A percentile compares a stretch with the other conserved stretches of the same genome.
These are phyloP conservation scores for Leptographium radiaticola DNA, from an alignment of 2,329 filamentous ascomycete species.

Conservation along the genomic window DNA sequence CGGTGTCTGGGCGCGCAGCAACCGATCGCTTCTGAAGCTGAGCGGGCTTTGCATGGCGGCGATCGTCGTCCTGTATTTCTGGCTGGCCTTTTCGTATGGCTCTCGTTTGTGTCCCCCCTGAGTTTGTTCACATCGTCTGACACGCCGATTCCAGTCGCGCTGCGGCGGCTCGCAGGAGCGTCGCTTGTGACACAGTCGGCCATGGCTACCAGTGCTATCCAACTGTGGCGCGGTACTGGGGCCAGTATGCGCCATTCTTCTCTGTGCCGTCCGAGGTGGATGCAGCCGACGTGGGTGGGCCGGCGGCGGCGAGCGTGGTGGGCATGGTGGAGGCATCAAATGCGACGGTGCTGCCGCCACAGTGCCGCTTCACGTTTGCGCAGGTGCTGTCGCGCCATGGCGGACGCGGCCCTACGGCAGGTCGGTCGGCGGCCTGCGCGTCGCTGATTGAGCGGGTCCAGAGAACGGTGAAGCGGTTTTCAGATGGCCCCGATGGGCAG, in stretches of 20 bases:
- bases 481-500: constrained; percentile 43
- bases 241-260: constrained; percentile 81
- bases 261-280: constrained; percentile 55
- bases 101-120: neutral
- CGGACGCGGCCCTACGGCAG: constrained; percentile 62
- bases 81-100: constrained; percentile 14
- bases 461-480: constrained; percentile 21
- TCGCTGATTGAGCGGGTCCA: constrained; percentile 55
- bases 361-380: constrained; percentile 67
- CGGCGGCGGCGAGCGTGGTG: neutral
- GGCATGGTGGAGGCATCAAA: neutral
- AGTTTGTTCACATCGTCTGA: neutral
- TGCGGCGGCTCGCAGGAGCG: neutral
- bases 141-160: neutral
- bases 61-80: constrained; percentile 13
- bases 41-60: constrained; percentile 12
- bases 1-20: constrained; percentile 1
- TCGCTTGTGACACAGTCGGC: constrained; percentile 36
- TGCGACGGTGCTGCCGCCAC: constrained; percentile 38
- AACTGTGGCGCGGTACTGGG: constrained; percentile 58
- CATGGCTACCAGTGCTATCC: constrained; percentile 50
- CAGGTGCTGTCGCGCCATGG: constrained; percentile 77
- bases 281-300: neutral
- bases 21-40: constrained; percentile 11
- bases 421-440: constrained; percentile 53